These are phyloP conservation scores for Dispira simplex DNA, from an alignment of 192 early-diverging fungal genomes.

Conservation along the genomic window DNA sequence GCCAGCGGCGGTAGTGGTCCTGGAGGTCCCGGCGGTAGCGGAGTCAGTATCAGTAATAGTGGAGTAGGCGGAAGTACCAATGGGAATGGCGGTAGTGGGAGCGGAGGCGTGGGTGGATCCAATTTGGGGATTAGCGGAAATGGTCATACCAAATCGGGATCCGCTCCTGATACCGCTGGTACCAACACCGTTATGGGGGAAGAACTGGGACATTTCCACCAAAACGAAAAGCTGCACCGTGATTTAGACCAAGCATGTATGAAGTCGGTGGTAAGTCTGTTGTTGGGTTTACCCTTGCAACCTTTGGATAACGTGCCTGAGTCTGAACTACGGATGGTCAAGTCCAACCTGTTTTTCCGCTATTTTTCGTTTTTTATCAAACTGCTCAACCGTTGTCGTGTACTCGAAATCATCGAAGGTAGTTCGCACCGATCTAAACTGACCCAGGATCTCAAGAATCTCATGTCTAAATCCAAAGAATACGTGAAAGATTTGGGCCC, in stretches of 20 bases:
- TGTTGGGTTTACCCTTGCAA: conserved; percentile 59
- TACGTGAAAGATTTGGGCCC: conserved; percentile 42
- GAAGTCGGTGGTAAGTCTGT: conserved; percentile 51
- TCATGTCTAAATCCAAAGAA: conserved; percentile 39
- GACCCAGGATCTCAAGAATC: conserved; percentile 18
- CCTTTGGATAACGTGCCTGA: conserved; percentile 39
- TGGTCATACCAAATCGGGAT: conserved; percentile 15
- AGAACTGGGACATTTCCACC: not conserved
- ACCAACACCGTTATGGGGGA: not conserved
- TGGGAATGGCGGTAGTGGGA: not conserved
- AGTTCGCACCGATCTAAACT: conserved; percentile 7
- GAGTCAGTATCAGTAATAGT: not conserved
- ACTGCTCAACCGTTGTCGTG: conserved; percentile 44
- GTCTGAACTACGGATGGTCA: conserved; percentile 38
- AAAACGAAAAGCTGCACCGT: conserved; percentile 45
- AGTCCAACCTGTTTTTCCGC: conserved; percentile 45
- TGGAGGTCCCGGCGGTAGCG: too few relatives aligned
- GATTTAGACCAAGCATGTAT: conserved; percentile 67
- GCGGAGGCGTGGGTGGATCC: conserved; percentile 10
- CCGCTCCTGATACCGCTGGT: not conserved
- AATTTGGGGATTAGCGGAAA: conserved; percentile 17
- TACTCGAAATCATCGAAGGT: conserved; percentile 29
- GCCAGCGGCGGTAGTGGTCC: not conserved
- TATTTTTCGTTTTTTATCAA: conserved; percentile 71
- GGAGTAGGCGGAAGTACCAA: not conserved